phyloP scores from a whole-genome alignment of 2,329 filamentous ascomycete genomes.

The Ceratocystiopsis brevicomis region DNA sequence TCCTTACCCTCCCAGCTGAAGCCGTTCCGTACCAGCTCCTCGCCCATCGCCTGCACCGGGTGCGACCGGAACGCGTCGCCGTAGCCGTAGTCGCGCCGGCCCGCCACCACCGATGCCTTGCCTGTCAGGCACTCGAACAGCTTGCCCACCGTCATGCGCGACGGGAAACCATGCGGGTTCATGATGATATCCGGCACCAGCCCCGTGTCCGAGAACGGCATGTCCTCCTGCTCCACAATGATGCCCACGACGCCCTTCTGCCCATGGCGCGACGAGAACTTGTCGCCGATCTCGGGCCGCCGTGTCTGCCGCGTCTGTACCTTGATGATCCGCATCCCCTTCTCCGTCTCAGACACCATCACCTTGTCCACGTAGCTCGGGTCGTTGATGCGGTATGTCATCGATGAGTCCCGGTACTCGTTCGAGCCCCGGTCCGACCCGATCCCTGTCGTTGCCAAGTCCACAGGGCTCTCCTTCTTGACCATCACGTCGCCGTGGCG shows the following conservation, averaged over 20 bases:
- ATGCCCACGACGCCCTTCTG: conserved; percentile 97
- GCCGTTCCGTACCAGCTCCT: conserved; percentile 66
- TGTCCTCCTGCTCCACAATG: conserved; percentile 88
- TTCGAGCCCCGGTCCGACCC: conserved; percentile 45
- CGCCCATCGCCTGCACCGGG: conserved; percentile 74
- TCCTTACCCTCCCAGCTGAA: conserved; percentile 97
- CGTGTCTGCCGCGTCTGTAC: conserved; percentile 92
- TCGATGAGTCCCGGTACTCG: conserved; percentile 46
- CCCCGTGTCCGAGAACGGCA: conserved; percentile 84
- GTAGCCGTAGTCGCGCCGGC: conserved; percentile 70
- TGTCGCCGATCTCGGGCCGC: conserved; percentile 87
- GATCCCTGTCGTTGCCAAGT: conserved; percentile 54
- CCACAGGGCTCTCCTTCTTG: conserved; percentile 71
- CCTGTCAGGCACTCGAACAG: conserved; percentile 88
- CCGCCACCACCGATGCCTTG: conserved; percentile 76
- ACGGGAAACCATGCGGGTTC: conserved; percentile 99
- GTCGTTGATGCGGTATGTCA: conserved; percentile 69
- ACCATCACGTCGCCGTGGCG: conserved; percentile 69
- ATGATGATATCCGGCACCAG: conserved; percentile 98
- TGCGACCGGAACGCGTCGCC: conserved; percentile 66
- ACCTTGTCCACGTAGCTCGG: conserved; percentile 90
- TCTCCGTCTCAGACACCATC: conserved; percentile 77
- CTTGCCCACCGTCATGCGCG: conserved; percentile 97
- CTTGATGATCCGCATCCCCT: conserved; percentile 74
- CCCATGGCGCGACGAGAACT: conserved; percentile 94